Evolutionary conservation across 805 yeast genomes (phyloP).

Genomic region (Metschnikowia lochheadii): DNA sequence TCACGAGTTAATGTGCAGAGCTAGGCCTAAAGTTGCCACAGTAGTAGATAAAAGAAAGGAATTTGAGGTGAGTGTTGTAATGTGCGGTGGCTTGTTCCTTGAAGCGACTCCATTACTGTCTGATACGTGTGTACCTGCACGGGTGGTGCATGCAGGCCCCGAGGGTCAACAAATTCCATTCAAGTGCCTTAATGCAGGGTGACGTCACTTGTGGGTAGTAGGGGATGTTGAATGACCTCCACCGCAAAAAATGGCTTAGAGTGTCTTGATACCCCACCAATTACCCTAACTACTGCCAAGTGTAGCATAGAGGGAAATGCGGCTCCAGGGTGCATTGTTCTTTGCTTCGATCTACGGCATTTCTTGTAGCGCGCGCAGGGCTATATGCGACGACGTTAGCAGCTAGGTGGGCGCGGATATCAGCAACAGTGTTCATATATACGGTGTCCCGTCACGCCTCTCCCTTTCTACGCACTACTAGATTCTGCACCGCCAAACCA

Average conservation of each 20-base stretch:
- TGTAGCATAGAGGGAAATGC: neutral
- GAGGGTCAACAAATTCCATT: neutral
- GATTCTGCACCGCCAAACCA: conserved; percentile 8
- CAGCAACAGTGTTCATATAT: conserved; percentile 2
- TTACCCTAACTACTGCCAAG: too few relatives aligned
- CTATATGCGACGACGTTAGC: neutral
- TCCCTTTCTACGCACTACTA: conserved; percentile 3
- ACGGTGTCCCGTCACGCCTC: conserved; percentile 3
- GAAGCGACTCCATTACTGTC: conserved; percentile 1
- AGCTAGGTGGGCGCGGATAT: neutral
- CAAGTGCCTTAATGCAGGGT: too few relatives aligned
- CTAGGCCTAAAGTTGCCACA: neutral
- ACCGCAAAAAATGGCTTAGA: too few relatives aligned
- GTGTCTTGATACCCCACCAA: too few relatives aligned
- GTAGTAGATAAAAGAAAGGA: neutral
- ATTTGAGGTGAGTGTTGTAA: neutral
- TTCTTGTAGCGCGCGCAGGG: neutral
- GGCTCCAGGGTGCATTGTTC: neutral
- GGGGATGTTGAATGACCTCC: too few relatives aligned
- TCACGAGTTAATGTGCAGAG: neutral
- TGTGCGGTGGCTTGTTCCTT: conserved; percentile 1
- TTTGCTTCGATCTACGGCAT: neutral
- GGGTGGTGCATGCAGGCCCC: neutral
- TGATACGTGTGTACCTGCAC: conserved; percentile 3
- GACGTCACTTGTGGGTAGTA: too few relatives aligned